Percentiles rank a stretch among this genome's conserved stretches.
These are phyloP conservation scores for Lathyrus aphaca DNA, from an alignment of 306 rosid genomes.

Conservation along the genomic window DNA sequence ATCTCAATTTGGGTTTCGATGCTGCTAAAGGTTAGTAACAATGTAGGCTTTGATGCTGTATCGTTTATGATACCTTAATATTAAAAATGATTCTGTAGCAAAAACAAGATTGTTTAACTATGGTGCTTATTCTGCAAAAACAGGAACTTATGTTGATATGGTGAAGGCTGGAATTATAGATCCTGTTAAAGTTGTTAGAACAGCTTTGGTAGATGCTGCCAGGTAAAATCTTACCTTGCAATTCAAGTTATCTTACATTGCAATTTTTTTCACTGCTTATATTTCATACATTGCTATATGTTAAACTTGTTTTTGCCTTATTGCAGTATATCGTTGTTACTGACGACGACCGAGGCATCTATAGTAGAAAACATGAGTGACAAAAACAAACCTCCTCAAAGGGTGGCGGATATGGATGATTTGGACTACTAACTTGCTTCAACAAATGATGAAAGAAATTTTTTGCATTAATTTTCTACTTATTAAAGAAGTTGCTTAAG, in stretches of 20 bases:
- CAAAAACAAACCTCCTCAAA: conserved; percentile 64
- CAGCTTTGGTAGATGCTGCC: conserved; percentile 89
- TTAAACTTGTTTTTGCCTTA: conserved; percentile 31
- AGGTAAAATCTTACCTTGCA: conserved; percentile 67
- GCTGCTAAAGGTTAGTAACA: conserved; percentile 74
- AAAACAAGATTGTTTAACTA: background rate
- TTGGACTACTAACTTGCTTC: conserved; percentile 49
- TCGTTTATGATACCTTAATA: background rate
- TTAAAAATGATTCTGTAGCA: background rate
- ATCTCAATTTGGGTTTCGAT: conserved; percentile 67
- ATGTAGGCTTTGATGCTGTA: background rate
- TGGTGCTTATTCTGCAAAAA: conserved; percentile 38
- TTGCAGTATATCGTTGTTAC: conserved; percentile 72
- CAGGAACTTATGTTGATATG: conserved; percentile 91
- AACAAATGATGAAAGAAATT: conserved; percentile 14
- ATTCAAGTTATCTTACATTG: background rate
- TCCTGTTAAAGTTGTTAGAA: conserved; percentile 90
- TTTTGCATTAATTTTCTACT: conserved; percentile 27
- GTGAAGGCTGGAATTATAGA: conserved; percentile 87
- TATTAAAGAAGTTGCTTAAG: conserved; percentile 15
- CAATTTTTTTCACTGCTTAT: background rate
- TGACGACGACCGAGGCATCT: conserved; percentile 84
- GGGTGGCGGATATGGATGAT: conserved; percentile 74
- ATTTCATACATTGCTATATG: background rate
- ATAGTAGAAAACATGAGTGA: conserved; percentile 58